Evolutionary conservation across 2,329 filamentous ascomycete species (phyloP), one percentile per base, ranked within the genome.

Genomic region (Sporothrix luriei): DNA sequence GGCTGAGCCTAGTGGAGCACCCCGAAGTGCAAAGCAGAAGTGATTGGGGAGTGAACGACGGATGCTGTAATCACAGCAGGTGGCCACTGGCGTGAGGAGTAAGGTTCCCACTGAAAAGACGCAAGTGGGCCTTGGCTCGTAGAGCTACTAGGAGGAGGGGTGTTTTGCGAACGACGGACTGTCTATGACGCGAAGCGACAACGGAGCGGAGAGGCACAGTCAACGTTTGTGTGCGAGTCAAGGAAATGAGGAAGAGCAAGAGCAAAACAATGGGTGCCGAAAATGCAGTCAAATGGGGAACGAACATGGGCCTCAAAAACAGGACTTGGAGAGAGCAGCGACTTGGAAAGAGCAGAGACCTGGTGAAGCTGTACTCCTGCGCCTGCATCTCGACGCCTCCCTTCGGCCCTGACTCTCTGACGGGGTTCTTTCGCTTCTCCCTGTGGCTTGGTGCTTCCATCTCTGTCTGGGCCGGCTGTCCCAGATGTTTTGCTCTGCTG

Each of bases 121-220:
- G 21, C 51, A 13, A 57, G 52, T 49, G 66, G 66, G 51, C 38
- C 33, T 33, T 68, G 54, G 40, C 46, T 38, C 2, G 26, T 14
- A 43, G 38, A 57, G 68, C 55, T 40, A 21, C 14, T 10, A 40
- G 43, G 55, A 46, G 21, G 59, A 59, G 59, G 67, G 57, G 68
- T 43, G 52, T 51, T 55, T 38, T 33, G 49, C 46, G 66, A 11
- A 33, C 38, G 14, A 51, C n/a, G n/a, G n/a, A n/a, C 33, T 29
- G 46, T 68, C 70, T 71, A 73, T 70, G 72, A 71, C 70, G 68
- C 65, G 55, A 66, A 62, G 71, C 72, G 69, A 73, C 66, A 73
- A 70, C 67, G 51, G 67, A 55, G 69, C 66, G 68, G 71, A 68
- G 67, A 52, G 46, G 67, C 48, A 43, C 54, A 51, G n/a, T 61